These are phyloP conservation scores for Eruca vesicaria DNA, from an alignment of 441 rosid species.

Conservation along the genomic window DNA sequence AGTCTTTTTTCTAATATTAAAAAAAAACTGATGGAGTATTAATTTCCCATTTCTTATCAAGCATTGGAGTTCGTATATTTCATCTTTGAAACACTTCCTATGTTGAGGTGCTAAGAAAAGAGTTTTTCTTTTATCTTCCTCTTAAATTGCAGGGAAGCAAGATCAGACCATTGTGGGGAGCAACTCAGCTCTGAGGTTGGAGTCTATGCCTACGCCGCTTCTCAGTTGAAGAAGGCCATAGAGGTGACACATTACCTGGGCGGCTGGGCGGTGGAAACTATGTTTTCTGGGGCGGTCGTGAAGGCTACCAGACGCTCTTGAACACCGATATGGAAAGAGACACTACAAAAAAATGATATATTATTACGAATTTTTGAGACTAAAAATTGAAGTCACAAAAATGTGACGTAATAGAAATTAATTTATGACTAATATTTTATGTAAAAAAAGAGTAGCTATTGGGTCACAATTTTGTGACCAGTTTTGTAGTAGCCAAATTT, in stretches of 20 bases:
- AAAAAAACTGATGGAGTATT: no score
- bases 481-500: no score
- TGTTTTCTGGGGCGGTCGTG: constrained; percentile 99
- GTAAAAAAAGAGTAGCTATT: no score
- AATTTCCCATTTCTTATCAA: no score
- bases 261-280: constrained; percentile 98
- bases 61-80: no score
- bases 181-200: constrained; percentile 93
- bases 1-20: no score
- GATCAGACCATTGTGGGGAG: constrained; percentile 86
- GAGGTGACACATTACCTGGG: constrained; percentile 95
- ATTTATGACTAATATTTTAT: no score
- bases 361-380: no score
- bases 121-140: not conserved
- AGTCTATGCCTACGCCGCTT: constrained; percentile 92
- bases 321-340: constrained; percentile 90
- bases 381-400: no score
- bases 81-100: not conserved
- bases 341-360: no score
- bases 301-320: constrained; percentile 92
- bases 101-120: not conserved
- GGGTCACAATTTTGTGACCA: no score
- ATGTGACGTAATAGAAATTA: no score
- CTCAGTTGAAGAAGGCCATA: constrained; percentile 96
- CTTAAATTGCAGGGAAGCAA: constrained; percentile 58